Evolutionary conservation across 2,329 filamentous ascomycete species (phyloP).

Genomic region (Lasiodiplodia hormozganensis): DNA sequence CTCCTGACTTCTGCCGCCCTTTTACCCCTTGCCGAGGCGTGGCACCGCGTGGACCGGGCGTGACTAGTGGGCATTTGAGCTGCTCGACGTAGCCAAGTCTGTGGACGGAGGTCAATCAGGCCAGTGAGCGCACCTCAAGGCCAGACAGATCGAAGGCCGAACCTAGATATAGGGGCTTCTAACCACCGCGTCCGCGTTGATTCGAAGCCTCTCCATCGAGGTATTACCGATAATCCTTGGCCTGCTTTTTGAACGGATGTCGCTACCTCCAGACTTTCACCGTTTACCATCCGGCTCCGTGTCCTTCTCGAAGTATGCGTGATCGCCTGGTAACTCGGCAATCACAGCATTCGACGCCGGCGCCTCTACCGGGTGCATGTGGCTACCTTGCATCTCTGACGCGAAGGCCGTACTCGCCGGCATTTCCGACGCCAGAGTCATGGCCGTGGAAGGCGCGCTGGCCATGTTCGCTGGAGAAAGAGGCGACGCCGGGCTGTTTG

Average conservation of each 20-base stretch:
- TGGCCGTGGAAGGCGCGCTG: neutral
- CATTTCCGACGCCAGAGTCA: neutral
- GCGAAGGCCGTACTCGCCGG: neutral
- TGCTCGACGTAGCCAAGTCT: neutral
- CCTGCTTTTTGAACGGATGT: neutral
- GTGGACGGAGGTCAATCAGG: neutral
- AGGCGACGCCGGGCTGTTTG: conserved; percentile 3
- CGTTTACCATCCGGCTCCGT: neutral
- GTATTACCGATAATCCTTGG: too few species aligned
- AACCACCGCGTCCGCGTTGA: too few species aligned
- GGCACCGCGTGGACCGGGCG: neutral
- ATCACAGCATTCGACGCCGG: neutral
- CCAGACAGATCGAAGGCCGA: neutral
- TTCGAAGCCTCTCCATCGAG: neutral
- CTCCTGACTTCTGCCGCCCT: neutral
- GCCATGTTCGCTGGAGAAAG: neutral
- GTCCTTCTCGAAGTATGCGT: neutral
- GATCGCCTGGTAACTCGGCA: neutral
- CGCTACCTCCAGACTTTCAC: neutral
- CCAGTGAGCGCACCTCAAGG: neutral
- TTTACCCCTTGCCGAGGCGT: neutral
- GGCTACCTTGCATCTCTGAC: neutral
- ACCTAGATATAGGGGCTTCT: neutral
- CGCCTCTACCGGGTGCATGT: neutral
- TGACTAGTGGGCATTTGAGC: neutral